Evolutionary conservation across 352 stramenopile genomes (phyloP), one percentile per base, ranked within the genome.

Genomic region (Globisporangium rhizosaccharum): DNA sequence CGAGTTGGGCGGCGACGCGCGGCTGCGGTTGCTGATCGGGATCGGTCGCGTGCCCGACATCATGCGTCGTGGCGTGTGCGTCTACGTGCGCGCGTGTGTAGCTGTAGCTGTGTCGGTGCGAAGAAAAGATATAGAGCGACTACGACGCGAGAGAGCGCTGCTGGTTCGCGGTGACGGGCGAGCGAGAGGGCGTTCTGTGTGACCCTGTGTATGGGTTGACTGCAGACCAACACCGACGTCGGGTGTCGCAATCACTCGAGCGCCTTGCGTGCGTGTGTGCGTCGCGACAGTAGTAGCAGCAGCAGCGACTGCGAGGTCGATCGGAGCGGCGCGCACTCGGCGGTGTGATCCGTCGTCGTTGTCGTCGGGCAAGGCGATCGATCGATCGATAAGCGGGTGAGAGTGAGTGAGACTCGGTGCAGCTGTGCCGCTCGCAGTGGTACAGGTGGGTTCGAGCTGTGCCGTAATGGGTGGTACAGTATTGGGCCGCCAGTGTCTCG

Each of bases 1-100:
- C 26, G 53, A 63, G 36, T 25, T 59, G 10, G 53, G 59, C n/a
- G 59, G 59, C 33, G 59, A 54, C 25, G 49, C 49, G 39, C 57
- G 57, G n/a, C 53, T 39, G 33, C 59, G 44, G 30, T 48, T 59
- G 49, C 53, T 53, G 58, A 60, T 70, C 23, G 66, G 57, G 12
- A 62, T 62, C 47, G 59, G 49, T 28, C 55, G 57, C 51, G 52
- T 64, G 33, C 58, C 30, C 18, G 52, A 54, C 55, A 59, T 61
- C n/a, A 39, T 51, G 18, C 33, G 11, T 37, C 17, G 25, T 53
- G 23, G 23, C 23, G 23, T 23, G 23, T 23, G 23, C 23, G 23
- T n/a, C 47, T 52, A 26, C 26, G 28, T 39, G 33, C 33, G 33
- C 10, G 5, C 17, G 48, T 53, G 23, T 55, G 28, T 44, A 2